Evolutionary conservation across 345 rosid species (phyloP).

Genomic region (Salix viminalis): DNA sequence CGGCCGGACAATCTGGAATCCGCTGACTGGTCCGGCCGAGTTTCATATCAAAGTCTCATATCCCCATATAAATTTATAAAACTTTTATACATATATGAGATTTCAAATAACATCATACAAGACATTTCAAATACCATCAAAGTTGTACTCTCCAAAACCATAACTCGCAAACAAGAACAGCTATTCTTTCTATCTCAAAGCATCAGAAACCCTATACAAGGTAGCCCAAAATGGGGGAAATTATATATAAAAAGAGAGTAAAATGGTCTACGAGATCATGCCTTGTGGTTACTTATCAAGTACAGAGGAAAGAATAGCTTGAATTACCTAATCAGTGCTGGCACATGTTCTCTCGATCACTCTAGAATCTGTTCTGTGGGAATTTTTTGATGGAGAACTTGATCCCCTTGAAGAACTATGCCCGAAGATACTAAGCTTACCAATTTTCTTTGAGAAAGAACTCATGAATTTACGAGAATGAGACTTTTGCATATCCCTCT

Average conservation of each 20-base stretch:
- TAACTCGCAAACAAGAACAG: conserved; percentile 8
- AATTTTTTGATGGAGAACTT: conserved; percentile 83
- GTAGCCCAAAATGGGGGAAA: conserved; percentile 10
- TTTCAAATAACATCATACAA: conserved; percentile 11
- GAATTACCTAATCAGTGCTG: conserved; percentile 51
- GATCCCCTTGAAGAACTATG: conserved; percentile 86
- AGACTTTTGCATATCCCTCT: conserved; percentile 90
- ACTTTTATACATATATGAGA: conserved; percentile 11
- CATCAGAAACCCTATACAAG: conserved; percentile 49
- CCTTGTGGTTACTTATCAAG: conserved; percentile 25
- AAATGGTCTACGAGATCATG: conserved; percentile 15
- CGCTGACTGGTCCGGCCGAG: too few relatives aligned
- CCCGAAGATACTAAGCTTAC: conserved; percentile 73
- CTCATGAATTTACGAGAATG: conserved; percentile 79
- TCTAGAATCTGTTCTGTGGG: conserved; percentile 75
- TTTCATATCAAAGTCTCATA: too few relatives aligned
- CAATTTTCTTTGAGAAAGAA: conserved; percentile 82
- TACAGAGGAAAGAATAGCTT: conserved; percentile 13
- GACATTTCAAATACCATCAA: conserved; percentile 1
- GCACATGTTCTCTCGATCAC: conserved; percentile 78
- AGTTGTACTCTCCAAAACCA: conserved; percentile 9
- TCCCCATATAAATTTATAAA: conserved; percentile 3
- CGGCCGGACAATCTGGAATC: too few relatives aligned
- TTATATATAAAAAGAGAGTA: neutral
- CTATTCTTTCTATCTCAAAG: conserved; percentile 26